Base-by-base conservation (phyloP, 2,329 filamentous ascomycete genomes). In the Penicillium sp. region DNA sequence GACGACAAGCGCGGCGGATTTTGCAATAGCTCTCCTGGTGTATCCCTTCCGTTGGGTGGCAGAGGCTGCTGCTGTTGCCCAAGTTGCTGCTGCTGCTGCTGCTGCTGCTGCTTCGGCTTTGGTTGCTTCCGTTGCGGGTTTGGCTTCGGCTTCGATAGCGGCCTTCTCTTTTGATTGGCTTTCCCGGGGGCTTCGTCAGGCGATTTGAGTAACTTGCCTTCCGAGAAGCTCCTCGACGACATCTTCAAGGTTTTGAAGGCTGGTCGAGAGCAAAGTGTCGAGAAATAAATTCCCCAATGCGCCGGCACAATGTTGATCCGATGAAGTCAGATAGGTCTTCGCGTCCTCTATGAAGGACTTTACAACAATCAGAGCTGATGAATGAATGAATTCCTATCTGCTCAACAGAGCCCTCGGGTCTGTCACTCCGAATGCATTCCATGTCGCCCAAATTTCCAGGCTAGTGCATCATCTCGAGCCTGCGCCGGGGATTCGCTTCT, bases 371-470 rank as follows among this genome's bases (percentile, higher is more conserved):
- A 10, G 33, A 37, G 33, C 47, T 46, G 25, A 59, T 57, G 52
- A 53, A 84, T 86, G 82, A 76, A 92, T 89, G 84, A 86, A 87
- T 82, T 76, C 81, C 66, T 83, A 85, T 68, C 76, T 95, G 53
- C 78, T 93, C 69, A 83, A 88, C 67, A 84, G 89, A 72, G 84
- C 87, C 67, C 78, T 84, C 54, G 88, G 89, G 72, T 79, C 79
- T 62, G 71, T 89, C 52, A 73, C 76, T 56, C 81, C 83, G 42
- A 78, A 81, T 59, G 76, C 77, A 41, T 81, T 95, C 59, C 80
- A 84, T 60, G 78, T 81, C 56, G 78, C 81, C 15, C 80, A 88
- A 62, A 83, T 82, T 20, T 80, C 82, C 12, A 78, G 80, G 29
- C 79, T 90, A 51, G 72, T 91, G 40, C 81, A 80, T 55, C 81